Evolutionary conservation across 1,284 basidiomycete genomes (phyloP), one percentile per base, ranked within the genome.

Genomic region (Ceratobasidium sp.): DNA sequence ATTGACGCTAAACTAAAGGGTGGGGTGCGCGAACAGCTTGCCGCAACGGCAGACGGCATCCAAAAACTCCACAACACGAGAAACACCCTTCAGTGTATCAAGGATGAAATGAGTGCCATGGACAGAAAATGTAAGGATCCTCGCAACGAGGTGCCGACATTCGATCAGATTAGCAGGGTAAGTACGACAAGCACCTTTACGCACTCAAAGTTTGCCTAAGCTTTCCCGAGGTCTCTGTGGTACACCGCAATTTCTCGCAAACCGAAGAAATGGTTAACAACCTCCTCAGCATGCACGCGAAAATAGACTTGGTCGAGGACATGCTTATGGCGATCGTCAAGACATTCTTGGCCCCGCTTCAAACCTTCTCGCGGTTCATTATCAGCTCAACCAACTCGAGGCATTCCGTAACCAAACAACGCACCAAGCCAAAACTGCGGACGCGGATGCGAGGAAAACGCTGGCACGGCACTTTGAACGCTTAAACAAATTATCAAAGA

Each of bases 231-330:
- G 94, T 98, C 4, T 98, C 96, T 20, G 89, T 92, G 81, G 92
- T 98, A 0, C 96, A 99, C 77, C 86, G 96, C 13, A 96, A 97
- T 77, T 96, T 99, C 76, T 89, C 94, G 69, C 92, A 93, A 73
- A 98, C 96, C 2, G 92, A 96, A 76, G 94, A 95, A 74, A 97
- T 97, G 87, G 92, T 98, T 68, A 89, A 91, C 72, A 95, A 96
- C 77, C 85, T 99, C 35, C 84, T 93, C 38, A 90, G 91, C 70
- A 96, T 99, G 91, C 89, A 91, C 73, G 83, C 87, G 17, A 91
- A 92, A 77, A 87, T 99, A 22, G 88, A 92, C 73, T 79, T 86
- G 72, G 83, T 99, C 31, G 87, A 93, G 73, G 84, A 85, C 47
- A 87, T 96, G 83, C 86, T 99, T 47, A 85, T 85, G 25, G 81